Evolutionary conservation across 2,329 filamentous ascomycete genomes (phyloP), one percentile per base, ranked within the genome.

Genomic region (Periconia digitata): DNA sequence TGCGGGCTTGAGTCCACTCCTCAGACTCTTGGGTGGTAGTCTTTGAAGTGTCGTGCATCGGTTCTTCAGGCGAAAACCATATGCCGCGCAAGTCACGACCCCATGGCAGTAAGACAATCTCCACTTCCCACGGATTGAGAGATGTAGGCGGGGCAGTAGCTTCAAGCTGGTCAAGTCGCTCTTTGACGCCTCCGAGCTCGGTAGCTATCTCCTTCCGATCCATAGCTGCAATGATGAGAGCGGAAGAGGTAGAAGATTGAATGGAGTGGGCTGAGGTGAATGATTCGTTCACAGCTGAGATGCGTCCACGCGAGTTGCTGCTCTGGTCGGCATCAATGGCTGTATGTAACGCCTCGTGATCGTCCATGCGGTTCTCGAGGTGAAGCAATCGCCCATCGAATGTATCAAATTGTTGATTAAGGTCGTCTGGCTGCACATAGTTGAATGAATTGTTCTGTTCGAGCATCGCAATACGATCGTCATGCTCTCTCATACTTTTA

Each of bases 101-200:
- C 66, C 89, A 92, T 1, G 89, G 89, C 7, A 92, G 67, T 48
- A 91, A 83, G 1, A 92, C 83, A 4, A 92, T 85, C 62, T 92
- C 87, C 1, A 92, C 74, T 55, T 87, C 82, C 86, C 87, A 91
- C 0, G 87, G 86, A 35, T 81, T 77, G 36, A 72, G 70, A 22
- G 76, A 75, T 0, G 86, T 84, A n/a, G 88, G 87, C 23, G 84
- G 69, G 8, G 80, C 64, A 4, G 67, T 74, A 6, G 79, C 77
- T 65, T 87, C 85, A 8, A 89, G 74, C 37, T 81, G 75, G 23
- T 74, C 60, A 5, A 80, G 53, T 5, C 76, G 72, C 18, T 72
- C 69, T 53, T 81, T 79, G 8, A 83, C 71, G 29, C 68, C 69
- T 40, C 75, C 72, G 21, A 82, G 64, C 20, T 77, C 69, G 39